These are phyloP conservation scores for Rhizopogon salebrosus DNA, from an alignment of 768 basidiomycete species.

Conservation along the genomic window DNA sequence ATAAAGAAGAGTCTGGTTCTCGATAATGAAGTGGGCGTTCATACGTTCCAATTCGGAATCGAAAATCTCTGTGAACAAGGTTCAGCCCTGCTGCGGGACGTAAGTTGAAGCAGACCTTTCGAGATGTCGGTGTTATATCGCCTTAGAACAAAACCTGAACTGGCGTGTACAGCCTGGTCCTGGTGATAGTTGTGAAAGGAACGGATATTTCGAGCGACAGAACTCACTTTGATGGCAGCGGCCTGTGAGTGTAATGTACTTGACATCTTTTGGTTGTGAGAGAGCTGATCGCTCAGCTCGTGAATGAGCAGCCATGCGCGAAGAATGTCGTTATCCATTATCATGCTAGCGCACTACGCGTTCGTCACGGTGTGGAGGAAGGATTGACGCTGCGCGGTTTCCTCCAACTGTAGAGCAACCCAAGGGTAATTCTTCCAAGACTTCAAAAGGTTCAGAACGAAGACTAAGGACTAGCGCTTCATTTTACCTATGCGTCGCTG, in stretches of 20 bases:
- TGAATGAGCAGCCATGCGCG: slow-evolving; percentile 75
- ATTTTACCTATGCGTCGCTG: not conserved
- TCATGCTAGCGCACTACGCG: no score
- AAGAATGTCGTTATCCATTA: slow-evolving; percentile 62
- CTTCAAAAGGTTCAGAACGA: no score
- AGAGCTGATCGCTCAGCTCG: slow-evolving; percentile 80
- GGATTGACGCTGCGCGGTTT: not conserved
- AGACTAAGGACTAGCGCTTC: no score
- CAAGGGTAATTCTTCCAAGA: no score
- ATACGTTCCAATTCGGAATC: slow-evolving; percentile 87
- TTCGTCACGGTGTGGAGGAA: not conserved
- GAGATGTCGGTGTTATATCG: slow-evolving; percentile 86
- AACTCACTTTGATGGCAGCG: slow-evolving; percentile 64
- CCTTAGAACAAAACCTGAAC: slow-evolving; percentile 72
- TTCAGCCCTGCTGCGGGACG: slow-evolving; percentile 7
- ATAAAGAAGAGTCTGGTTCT: slow-evolving; percentile 87
- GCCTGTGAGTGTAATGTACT: slow-evolving; percentile 64
- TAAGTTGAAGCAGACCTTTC: slow-evolving; percentile 47
- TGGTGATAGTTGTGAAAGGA: slow-evolving; percentile 24
- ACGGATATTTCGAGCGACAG: not conserved
- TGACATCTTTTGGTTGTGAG: slow-evolving; percentile 75
- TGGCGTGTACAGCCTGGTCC: slow-evolving; percentile 71
- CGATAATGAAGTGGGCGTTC: slow-evolving; percentile 86
- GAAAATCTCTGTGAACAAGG: slow-evolving; percentile 64
- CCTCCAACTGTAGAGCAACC: no score